Evolutionary conservation across 169 alveolate species (phyloP).

Genomic region (Plasmodium relictum): DNA sequence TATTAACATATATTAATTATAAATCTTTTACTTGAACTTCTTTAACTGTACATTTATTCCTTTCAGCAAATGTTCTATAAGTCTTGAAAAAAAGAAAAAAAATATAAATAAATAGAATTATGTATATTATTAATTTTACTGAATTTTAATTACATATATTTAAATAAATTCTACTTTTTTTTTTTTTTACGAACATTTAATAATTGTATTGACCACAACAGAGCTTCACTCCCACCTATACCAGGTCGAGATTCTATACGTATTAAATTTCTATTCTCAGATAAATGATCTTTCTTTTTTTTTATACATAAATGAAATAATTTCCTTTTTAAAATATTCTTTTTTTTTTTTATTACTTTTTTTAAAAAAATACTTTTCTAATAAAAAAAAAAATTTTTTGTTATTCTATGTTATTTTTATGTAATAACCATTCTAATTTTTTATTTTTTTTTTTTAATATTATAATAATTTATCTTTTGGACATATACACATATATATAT

Average conservation of each 20-base stretch:
- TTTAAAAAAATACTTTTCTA: constrained; percentile 16
- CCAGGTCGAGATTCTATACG: constrained; percentile 76
- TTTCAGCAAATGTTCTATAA: constrained; percentile 39
- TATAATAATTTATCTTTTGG: no score
- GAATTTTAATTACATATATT: neutral
- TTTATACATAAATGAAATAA: constrained; percentile 10
- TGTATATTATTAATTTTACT: neutral
- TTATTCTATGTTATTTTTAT: neutral
- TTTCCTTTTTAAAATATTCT: constrained; percentile 2
- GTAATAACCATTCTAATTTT: no score
- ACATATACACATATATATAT: no score
- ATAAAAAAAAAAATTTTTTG: constrained; percentile 4
- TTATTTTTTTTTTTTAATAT: no score
- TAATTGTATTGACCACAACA: constrained; percentile 45
- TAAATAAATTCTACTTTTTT: neutral
- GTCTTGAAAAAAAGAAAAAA: constrained; percentile 12
- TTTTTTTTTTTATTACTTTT: constrained; percentile 4
- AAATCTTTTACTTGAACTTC: constrained; percentile 24
- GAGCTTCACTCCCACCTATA: constrained; percentile 64
- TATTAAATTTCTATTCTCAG: constrained; percentile 35
- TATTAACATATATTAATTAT: no score
- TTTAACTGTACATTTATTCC: constrained; percentile 35
- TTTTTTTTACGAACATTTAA: constrained; percentile 34
- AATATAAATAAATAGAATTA: neutral
- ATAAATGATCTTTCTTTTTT: constrained; percentile 12